Conservation (phyloP, 306 rosid species). For the Prunus campanulata region DNA sequence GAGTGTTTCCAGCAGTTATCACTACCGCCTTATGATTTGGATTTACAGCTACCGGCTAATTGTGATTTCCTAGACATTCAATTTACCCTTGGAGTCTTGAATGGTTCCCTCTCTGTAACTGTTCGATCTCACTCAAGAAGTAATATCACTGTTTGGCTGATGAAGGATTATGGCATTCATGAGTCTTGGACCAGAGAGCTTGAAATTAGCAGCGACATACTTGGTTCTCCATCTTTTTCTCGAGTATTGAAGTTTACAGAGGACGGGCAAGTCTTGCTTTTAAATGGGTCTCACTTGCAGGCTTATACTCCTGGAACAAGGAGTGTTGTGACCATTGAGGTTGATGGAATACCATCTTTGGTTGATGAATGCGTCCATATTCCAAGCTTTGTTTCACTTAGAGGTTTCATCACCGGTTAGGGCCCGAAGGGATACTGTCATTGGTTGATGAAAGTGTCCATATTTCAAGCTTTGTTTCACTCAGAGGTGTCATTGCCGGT, state of each 20-base stretch:
- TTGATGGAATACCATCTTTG: slow-evolving; percentile 5
- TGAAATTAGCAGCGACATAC: neutral
- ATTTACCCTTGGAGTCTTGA: neutral
- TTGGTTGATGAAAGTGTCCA: slow-evolving; percentile 1
- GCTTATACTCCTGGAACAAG: neutral
- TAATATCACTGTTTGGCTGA: slow-evolving; percentile 1
- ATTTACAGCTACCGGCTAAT: neutral
- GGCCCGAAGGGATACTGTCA: neutral
- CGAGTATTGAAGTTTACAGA: neutral
- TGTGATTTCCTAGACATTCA: neutral
- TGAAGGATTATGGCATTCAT: slow-evolving; percentile 4
- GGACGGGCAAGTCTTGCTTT: neutral
- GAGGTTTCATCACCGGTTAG: neutral
- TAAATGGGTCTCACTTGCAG: neutral
- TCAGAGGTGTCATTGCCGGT: neutral
- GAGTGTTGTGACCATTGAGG: neutral
- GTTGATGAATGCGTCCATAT: slow-evolving; percentile 2
- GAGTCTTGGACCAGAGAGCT: slow-evolving; percentile 11
- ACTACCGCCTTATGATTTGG: neutral
- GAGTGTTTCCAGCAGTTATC: neutral
- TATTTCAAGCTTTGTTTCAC: slow-evolving; percentile 6
- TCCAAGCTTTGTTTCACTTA: slow-evolving; percentile 2
- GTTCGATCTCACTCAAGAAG: neutral
- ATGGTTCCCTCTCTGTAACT: neutral
- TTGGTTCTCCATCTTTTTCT: neutral